Percentiles rank a stretch among this genome's conserved stretches.
Conservation (phyloP, 2,329 filamentous ascomycete species). For the Diaporthe amygdali region DNA sequence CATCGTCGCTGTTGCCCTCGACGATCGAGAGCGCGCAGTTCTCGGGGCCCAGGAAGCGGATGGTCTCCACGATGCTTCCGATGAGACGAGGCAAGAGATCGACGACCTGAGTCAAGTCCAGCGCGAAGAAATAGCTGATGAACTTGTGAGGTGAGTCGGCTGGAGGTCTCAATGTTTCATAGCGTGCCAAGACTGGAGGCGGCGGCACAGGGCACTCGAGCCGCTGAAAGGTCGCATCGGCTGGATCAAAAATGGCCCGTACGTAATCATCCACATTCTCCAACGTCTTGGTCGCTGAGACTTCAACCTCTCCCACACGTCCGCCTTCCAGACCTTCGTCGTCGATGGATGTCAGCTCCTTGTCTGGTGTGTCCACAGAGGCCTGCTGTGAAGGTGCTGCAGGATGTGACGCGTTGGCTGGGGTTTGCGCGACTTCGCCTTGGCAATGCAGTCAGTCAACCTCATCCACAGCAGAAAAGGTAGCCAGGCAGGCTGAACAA, state of each 20-base stretch:
- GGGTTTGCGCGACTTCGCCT: neutral
- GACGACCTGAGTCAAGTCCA: constrained; percentile 51
- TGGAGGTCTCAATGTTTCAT: constrained; percentile 1
- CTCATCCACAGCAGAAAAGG: too few species aligned
- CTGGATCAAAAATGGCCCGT: constrained; percentile 14
- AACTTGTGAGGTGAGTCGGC: neutral
- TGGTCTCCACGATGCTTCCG: constrained; percentile 47
- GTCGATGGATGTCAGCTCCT: neutral
- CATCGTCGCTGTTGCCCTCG: constrained; percentile 49
- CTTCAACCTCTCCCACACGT: neutral
- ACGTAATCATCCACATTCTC: neutral
- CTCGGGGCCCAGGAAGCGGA: constrained; percentile 47
- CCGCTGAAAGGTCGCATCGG: constrained; percentile 12
- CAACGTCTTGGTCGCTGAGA: neutral
- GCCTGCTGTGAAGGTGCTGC: neutral
- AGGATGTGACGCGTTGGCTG: neutral
- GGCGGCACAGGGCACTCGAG: constrained; percentile 20
- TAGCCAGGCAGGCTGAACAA: neutral
- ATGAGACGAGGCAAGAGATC: constrained; percentile 51
- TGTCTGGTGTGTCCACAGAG: neutral
- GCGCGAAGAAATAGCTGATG: constrained; percentile 51
- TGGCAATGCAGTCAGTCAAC: neutral
- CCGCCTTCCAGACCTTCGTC: neutral
- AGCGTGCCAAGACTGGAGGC: constrained; percentile 10
- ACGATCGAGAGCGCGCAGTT: constrained; percentile 50